These are phyloP conservation scores for Clathrus columnatus DNA, from an alignment of 768 basidiomycete species.

Conservation along the genomic window DNA sequence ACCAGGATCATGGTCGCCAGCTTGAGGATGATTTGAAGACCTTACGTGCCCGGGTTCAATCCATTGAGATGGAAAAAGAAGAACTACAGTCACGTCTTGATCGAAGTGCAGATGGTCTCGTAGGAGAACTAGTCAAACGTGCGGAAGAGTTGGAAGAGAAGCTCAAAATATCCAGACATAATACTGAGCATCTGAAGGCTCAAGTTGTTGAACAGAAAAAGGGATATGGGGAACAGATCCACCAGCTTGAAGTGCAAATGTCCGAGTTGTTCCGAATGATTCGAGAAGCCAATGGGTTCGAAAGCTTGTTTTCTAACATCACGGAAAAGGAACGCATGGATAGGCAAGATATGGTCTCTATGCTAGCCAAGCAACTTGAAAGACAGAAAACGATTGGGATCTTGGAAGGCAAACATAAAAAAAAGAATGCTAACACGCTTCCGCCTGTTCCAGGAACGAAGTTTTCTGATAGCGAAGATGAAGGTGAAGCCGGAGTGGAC, in stretches of 20 bases:
- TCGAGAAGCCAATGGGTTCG: constrained; percentile 72
- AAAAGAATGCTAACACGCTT: constrained; percentile 18
- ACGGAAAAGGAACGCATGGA: constrained; percentile 59
- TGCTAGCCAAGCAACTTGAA: constrained; percentile 75
- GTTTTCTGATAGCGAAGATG: constrained; percentile 19
- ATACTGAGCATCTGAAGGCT: constrained; percentile 62
- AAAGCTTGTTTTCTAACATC: constrained; percentile 51
- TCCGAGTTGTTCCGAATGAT: constrained; percentile 93
- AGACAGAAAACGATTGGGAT: constrained; percentile 77
- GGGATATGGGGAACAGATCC: constrained; percentile 78
- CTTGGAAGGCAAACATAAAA: constrained; percentile 52
- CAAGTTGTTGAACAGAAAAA: constrained; percentile 70
- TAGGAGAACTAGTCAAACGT: constrained; percentile 71
- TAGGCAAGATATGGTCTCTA: constrained; percentile 69
- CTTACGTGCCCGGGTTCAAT: constrained; percentile 53
- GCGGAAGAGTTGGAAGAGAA: constrained; percentile 66
- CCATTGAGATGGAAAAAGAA: constrained; percentile 76
- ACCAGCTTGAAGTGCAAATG: constrained; percentile 85
- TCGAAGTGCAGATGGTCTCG: constrained; percentile 72
- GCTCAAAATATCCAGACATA: constrained; percentile 69
- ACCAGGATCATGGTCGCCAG: constrained; percentile 74
- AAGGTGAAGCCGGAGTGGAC: constrained; percentile 21
- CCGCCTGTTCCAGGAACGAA: constrained; percentile 16
- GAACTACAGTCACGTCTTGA: constrained; percentile 72
- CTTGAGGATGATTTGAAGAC: constrained; percentile 70